phyloP scores from a whole-genome alignment of 306 rosid genomes.

The Spatholobus suberectus region DNA sequence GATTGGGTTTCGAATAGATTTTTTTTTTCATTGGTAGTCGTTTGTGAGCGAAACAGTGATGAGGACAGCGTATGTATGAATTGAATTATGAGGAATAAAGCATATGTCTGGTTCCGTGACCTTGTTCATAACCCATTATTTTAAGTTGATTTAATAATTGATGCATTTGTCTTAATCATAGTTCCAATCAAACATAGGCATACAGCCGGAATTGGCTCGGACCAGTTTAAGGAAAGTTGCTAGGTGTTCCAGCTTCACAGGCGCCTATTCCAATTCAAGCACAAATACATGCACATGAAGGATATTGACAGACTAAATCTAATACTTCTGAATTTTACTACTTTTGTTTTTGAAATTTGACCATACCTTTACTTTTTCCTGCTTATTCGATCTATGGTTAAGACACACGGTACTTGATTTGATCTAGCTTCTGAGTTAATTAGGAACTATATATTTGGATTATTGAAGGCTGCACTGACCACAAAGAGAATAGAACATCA shows the following conservation, averaged over 20 bases:
- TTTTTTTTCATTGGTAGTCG: constrained; percentile 25
- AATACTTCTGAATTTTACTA: not conserved
- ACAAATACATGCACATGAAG: constrained; percentile 8
- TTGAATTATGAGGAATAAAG: constrained; percentile 43
- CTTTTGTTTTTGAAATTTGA: not conserved
- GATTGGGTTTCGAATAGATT: constrained; percentile 23
- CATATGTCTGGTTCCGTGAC: constrained; percentile 30
- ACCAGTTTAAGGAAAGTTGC: constrained; percentile 36
- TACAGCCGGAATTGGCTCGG: not conserved
- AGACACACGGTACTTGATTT: no score
- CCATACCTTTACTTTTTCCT: not conserved
- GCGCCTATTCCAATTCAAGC: constrained; percentile 16
- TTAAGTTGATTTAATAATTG: not conserved
- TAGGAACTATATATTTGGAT: not conserved
- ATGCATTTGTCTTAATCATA: constrained; percentile 33
- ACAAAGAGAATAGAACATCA: not conserved
- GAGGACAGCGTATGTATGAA: constrained; percentile 35
- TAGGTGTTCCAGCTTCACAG: constrained; percentile 31
- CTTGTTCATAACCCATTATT: constrained; percentile 18
- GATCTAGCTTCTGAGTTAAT: not conserved
- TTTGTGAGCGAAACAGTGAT: constrained; percentile 21
- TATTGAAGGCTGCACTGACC: not conserved
- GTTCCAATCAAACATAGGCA: constrained; percentile 14
- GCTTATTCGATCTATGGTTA: not conserved
- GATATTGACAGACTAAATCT: constrained; percentile 11